Base-by-base conservation (phyloP, 306 rosid genomes). In the Trifolium pratense region DNA sequence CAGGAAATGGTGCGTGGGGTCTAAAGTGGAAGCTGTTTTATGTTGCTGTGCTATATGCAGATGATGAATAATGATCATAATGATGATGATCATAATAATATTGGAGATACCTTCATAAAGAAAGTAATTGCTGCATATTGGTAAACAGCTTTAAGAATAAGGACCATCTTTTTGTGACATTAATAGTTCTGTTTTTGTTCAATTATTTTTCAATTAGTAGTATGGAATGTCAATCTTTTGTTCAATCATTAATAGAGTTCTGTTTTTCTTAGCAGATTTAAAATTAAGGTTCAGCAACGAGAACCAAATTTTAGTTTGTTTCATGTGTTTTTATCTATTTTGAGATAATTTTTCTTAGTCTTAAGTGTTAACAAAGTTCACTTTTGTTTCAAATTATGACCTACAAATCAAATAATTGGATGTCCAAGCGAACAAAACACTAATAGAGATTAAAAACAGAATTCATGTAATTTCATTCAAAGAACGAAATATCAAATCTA, bases 1-100 rank as follows among this genome's bases (percentile, higher is more conserved):
- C 52, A 57, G 68, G 39, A 65, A 52, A 29, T 11, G 29, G 80
- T 34, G 80, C 62, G 63, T 74, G 83, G 71, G 83, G 71, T 49
- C 14, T 34, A 71, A 62, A 62, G 76, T 51, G 61, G 34, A 56
- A 53, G 31, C 59, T 53, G 31, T 53, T 53, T 53, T 53, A 23
- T 53, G 29, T 20, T 53, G 31, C 29, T 53, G 59, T 20, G 59
- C 14, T 18, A 7, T 10, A 13, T 43, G 49, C 49, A 43, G 16
- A 16, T 49, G 56, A 49, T 49, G 56, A 49, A 49, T 7, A 49
- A 53, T 3, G 59, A 53, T 53, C 14, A 52, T 52, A 3, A 7
- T 51, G 59, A 52, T 18, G 59, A 52, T 18, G 29, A 53, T 17
- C 0, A 32, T 8, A 36, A 36, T 36, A 36, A 36, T 36, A 20